Evolutionary conservation across 306 rosid genomes (phyloP), one percentile per base, ranked within the genome.

Genomic region (Ziziphus jujuba): DNA sequence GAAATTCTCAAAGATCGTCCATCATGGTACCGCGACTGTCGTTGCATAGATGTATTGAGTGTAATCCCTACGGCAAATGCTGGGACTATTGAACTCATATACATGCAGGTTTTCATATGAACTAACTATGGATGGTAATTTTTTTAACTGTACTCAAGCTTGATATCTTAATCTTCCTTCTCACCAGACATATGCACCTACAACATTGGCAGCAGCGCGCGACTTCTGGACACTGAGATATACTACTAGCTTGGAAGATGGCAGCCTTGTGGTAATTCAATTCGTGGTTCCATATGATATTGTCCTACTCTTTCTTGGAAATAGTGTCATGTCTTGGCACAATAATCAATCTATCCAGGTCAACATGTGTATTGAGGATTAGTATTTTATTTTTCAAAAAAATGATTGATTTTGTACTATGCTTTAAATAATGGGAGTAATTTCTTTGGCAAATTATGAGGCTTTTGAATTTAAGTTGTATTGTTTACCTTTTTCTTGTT

Each of bases 181-280:
- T n/a, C 59, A 9, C 59, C 79, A 93, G 98, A 93, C 93, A 6
- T 93, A 87, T 72, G 98, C 98, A 2, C 98, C 98, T 3, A 93
- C 98, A 11, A 90, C 98, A 7, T 69, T 93, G 80, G 98, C 98
- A 24, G 97, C 98, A 8, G 97, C 98, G 16, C 93, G 98, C 3
- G 98, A 93, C 82, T 93, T 87, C 36, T 93, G 97, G 97, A 93
- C 93, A 2, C 75, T 93, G 28, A 81, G 98, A 90, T 93, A 87
- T 66, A 87, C 96, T 56, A 81, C 95, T 4, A 93, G 70, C 59
- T 66, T 93, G 83, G 98, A 93, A 75, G 98, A 93, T 84, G 96
- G 96, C 73, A 93, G 98, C 83, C 89, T 90, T 77, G 98, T 90
- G 98, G 98, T 92, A 92, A 50, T 50, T 56, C 47, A 63, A 35